Evolutionary conservation across 176 grass and related monocot species (phyloP).

Genomic region (Zizania latifolia): DNA sequence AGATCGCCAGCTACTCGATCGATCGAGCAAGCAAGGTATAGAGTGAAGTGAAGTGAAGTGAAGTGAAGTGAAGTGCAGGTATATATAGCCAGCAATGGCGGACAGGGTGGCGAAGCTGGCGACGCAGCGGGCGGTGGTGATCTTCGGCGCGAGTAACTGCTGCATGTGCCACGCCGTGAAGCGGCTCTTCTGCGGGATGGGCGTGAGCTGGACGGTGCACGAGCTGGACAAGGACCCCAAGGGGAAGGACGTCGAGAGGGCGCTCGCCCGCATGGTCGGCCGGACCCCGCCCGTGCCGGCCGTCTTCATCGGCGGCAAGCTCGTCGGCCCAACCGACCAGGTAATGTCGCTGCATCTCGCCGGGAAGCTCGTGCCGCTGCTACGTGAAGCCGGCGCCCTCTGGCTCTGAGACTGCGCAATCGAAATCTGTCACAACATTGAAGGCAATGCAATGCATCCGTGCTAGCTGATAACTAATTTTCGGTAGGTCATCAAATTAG

Average conservation of each 20-base stretch:
- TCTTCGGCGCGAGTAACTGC: conserved; percentile 60
- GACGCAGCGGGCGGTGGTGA: conserved; percentile 53
- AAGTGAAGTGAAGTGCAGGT: no score
- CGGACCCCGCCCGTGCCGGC: conserved; percentile 45
- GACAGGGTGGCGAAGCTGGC: conserved; percentile 52
- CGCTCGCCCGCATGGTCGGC: conserved; percentile 49
- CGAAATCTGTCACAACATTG: no score
- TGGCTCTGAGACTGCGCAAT: conserved; percentile 36
- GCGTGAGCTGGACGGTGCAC: conserved; percentile 42
- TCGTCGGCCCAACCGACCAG: conserved; percentile 54
- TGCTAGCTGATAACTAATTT: neutral
- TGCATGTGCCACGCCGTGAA: conserved; percentile 74
- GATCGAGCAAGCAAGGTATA: neutral
- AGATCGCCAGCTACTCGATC: neutral
- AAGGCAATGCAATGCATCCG: no score
- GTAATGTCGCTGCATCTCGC: conserved; percentile 61
- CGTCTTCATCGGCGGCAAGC: conserved; percentile 61
- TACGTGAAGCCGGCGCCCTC: conserved; percentile 56
- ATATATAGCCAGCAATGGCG: conserved; percentile 14
- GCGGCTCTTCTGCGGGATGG: conserved; percentile 52
- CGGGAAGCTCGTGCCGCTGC: conserved; percentile 58
- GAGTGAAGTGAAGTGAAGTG: neutral
- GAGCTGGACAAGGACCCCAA: conserved; percentile 56
- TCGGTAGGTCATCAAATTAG: neutral
- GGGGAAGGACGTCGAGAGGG: conserved; percentile 48